Percentiles rank a stretch among this genome's conserved stretches.
Conservation (phyloP, 306 rosid species). For the Dalbergia cultrata region DNA sequence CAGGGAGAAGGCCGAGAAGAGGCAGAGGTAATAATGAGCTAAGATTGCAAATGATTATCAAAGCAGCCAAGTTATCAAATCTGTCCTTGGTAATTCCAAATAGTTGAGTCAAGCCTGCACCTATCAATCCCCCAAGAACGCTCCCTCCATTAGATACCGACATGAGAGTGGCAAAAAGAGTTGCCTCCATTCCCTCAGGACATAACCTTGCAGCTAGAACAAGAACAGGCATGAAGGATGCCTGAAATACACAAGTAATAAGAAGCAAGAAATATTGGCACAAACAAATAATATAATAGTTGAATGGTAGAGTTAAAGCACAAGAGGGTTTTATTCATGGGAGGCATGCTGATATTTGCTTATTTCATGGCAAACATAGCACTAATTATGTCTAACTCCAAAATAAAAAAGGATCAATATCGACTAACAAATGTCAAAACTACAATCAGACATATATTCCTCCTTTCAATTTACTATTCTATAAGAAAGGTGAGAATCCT, state of each 20-base stretch:
- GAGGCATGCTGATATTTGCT: background rate
- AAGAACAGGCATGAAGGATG: slow-evolving; percentile 98
- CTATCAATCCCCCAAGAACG: slow-evolving; percentile 91
- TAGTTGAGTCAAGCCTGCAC: slow-evolving; percentile 89
- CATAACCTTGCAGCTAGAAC: slow-evolving; percentile 95
- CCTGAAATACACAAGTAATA: slow-evolving; percentile 60
- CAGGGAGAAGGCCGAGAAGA: slow-evolving; percentile 90
- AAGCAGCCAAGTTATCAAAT: slow-evolving; percentile 76
- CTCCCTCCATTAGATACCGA: slow-evolving; percentile 93
- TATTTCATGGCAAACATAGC: slow-evolving; percentile 16
- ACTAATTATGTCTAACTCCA: slow-evolving; percentile 20
- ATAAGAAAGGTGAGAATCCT: slow-evolving; percentile 16
- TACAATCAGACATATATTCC: slow-evolving; percentile 24
- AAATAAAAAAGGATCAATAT: slow-evolving; percentile 12
- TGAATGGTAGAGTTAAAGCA: slow-evolving; percentile 31
- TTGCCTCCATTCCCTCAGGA: slow-evolving; percentile 99
- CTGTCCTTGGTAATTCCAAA: slow-evolving; percentile 90
- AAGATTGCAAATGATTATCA: slow-evolving; percentile 89
- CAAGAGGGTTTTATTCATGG: slow-evolving; percentile 21
- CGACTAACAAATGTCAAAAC: slow-evolving; percentile 18
- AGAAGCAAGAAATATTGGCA: slow-evolving; percentile 39
- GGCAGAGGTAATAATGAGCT: slow-evolving; percentile 94
- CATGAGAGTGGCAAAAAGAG: slow-evolving; percentile 99
- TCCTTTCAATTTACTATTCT: slow-evolving; percentile 33
- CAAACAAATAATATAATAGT: slow-evolving; percentile 32